A percentile compares a stretch with the other conserved stretches of the same genome.
phyloP scores from a whole-genome alignment of 306 rosid species.

The Amphicarpaea edgeworthii region DNA sequence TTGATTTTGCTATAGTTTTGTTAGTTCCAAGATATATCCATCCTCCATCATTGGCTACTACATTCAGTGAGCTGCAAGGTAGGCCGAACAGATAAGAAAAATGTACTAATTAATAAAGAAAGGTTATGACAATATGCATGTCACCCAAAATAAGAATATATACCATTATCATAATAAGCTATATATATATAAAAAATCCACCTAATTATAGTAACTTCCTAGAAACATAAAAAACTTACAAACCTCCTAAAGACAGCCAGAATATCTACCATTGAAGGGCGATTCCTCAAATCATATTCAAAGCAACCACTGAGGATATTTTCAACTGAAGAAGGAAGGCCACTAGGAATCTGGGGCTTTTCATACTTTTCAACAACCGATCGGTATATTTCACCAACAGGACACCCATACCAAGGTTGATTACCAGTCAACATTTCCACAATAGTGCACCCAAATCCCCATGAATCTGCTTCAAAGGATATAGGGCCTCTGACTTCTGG shows the following conservation, averaged over 20 bases:
- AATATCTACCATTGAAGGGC: slow-evolving; percentile 79
- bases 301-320: slow-evolving; percentile 84
- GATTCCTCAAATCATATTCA: slow-evolving; percentile 91
- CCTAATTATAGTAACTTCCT: not conserved
- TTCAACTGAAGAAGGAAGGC: slow-evolving; percentile 84
- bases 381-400: slow-evolving; percentile 66
- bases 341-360: slow-evolving; percentile 80
- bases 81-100: slow-evolving; percentile 36
- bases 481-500: slow-evolving; percentile 91
- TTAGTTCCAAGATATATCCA: slow-evolving; percentile 64
- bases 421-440: slow-evolving; percentile 91
- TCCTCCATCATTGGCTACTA: slow-evolving; percentile 61
- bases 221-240: slow-evolving; percentile 5
- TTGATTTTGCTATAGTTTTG: slow-evolving; percentile 59
- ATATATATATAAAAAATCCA: slow-evolving; percentile 3
- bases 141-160: slow-evolving; percentile 5
- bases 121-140: not conserved
- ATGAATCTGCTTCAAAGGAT: slow-evolving; percentile 88
- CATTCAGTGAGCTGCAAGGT: slow-evolving; percentile 66
- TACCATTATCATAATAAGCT: not conserved
- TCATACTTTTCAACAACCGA: slow-evolving; percentile 76
- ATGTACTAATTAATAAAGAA: slow-evolving; percentile 10
- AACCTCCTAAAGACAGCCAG: slow-evolving; percentile 75
- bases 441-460: slow-evolving; percentile 90
- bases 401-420: slow-evolving; percentile 83